Percentiles rank a stretch among this genome's conserved stretches.
Conservation (phyloP, 257 asterid species). For the Fraxinus excelsior region DNA sequence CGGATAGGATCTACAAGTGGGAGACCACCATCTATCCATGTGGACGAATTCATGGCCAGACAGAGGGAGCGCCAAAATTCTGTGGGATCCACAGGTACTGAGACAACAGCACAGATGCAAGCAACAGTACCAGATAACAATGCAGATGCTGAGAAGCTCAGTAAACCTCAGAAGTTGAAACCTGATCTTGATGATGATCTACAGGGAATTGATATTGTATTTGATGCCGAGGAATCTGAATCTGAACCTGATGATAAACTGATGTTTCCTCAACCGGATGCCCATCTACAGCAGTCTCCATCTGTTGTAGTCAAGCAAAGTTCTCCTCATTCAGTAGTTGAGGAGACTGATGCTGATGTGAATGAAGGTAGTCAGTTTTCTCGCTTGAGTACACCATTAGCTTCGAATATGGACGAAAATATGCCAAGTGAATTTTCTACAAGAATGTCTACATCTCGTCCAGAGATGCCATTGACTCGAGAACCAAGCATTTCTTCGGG, state of each 20-base stretch:
- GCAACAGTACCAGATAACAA: constrained; percentile 49
- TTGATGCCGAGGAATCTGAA: constrained; percentile 94
- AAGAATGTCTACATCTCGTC: constrained; percentile 74
- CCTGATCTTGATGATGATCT: constrained; percentile 94
- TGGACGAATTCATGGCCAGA: constrained; percentile 96
- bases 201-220: constrained; percentile 92
- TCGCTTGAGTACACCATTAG: constrained; percentile 50
- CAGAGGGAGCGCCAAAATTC: constrained; percentile 83
- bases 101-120: constrained; percentile 54
- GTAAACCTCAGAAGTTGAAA: constrained; percentile 60
- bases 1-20: constrained; percentile 82
- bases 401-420: constrained; percentile 65
- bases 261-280: constrained; percentile 89
- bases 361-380: constrained; percentile 63
- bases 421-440: constrained; percentile 74
- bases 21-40: constrained; percentile 92
- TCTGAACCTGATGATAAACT: constrained; percentile 80
- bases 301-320: constrained; percentile 54
- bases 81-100: constrained; percentile 46
- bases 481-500: constrained; percentile 81
- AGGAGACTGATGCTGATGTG: constrained; percentile 79
- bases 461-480: constrained; percentile 55
- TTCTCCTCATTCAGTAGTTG: constrained; percentile 88
- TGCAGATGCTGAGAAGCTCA: constrained; percentile 54
- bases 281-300: constrained; percentile 57